Base-by-base conservation (phyloP, 176 grass and related monocot species). In the Bolboschoenus planiculmis region DNA sequence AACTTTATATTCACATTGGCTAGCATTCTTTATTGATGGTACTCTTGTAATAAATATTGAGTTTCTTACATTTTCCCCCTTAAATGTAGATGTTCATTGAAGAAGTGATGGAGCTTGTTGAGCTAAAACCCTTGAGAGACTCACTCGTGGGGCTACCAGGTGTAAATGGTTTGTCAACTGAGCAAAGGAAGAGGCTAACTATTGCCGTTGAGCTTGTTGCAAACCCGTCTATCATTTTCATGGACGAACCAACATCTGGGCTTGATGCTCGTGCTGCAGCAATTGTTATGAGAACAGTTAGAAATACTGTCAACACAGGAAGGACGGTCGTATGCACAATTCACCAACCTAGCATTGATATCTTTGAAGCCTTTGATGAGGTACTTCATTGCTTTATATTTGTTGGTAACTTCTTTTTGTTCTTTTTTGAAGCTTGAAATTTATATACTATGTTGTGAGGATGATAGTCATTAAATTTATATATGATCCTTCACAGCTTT, bases 341-440 rank as follows among this genome's bases (percentile, higher is more conserved):
- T 83, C 89, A 88, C 54, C 89, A 91, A 80, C 89, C 89, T 33
- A 88, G 90, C 76, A 91, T 91, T 35, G 87, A 91, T 73, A 87
- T 91, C 31, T 91, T 91, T 78, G 90, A 91, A 76, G 80, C 90
- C 23, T 91, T 91, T 71, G 90, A 91, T 88, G 87, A 88, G 90
- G 90, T 92, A 35, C 75, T 63, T 79, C 20, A 11, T 55, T 71
- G 24, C 70, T 40, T 79, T 75, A 56, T 85, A 30, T 61, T 79
- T 78, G 10, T 20, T 61, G 53, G 23, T 57, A 36, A 53, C 31
- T 64, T 30, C 16, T 85, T 59, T 31, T 50, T 33, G 3, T 30
- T 54, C 73, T 3, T 62, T 29, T 81, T 81, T 13, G 54, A 43
- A 15, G 39, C 36, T 85, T 5, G 10, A 44, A 42, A 59, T 78